Evolutionary conservation across 495 filamentous ascomycete genomes (phyloP).

Genomic region (Bombardia bombarda): DNA sequence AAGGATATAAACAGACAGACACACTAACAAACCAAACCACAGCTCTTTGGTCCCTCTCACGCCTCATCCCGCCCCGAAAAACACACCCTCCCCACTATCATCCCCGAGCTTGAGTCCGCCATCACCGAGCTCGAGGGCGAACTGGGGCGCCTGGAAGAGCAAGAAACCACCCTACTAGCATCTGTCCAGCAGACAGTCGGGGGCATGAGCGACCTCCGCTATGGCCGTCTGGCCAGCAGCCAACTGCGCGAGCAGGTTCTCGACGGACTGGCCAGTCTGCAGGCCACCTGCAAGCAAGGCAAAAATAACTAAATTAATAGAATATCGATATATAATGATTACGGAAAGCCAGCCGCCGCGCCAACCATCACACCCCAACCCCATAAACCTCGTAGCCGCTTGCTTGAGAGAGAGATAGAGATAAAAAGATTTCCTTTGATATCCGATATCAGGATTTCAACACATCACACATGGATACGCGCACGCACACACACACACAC

Average conservation of each 20-base stretch:
- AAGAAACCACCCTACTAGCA: constrained; percentile 52
- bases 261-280: constrained; percentile 53
- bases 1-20: no score
- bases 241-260: constrained; percentile 52
- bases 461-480: no score
- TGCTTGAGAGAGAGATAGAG: no score
- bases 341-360: background rate
- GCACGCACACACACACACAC: no score
- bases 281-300: constrained; percentile 53
- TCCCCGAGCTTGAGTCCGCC: constrained; percentile 61
- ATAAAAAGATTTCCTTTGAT: no score
- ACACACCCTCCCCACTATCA: constrained; percentile 57
- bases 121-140: constrained; percentile 58
- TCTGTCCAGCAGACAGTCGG: constrained; percentile 57
- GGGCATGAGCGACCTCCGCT: constrained; percentile 73
- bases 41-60: constrained; percentile 55
- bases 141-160: constrained; percentile 52
- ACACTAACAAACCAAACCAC: constrained; percentile 1
- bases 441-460: no score
- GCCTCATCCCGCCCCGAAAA: constrained; percentile 31
- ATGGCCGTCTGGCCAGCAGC: constrained; percentile 61
- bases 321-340: background rate
- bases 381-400: no score
- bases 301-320: constrained; percentile 18
- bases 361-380: no score